A percentile compares a stretch with the other conserved stretches of the same genome.
Conservation (phyloP, 176 grass and related monocot species). For the Alloteropsis semialata region DNA sequence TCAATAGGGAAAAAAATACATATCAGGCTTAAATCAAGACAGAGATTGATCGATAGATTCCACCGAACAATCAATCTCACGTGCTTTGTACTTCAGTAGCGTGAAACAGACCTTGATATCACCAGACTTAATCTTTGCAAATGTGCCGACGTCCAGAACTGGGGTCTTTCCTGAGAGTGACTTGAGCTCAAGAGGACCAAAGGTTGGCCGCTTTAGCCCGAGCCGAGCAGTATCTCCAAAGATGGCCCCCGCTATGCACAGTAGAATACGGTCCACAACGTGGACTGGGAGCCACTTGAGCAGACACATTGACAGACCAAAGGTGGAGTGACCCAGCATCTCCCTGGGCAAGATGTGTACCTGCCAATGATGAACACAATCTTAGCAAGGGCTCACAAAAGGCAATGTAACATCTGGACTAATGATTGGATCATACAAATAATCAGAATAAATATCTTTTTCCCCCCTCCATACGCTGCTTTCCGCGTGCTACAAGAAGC, state of each 20-base stretch:
- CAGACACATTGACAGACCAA: conserved; percentile 87
- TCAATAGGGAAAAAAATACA: conserved; percentile 13
- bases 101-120: conserved; percentile 71
- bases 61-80: neutral
- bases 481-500: conserved; percentile 71
- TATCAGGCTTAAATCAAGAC: neutral
- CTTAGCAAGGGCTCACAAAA: conserved; percentile 40
- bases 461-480: conserved; percentile 20
- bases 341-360: conserved; percentile 96
- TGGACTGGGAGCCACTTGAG: conserved; percentile 81
- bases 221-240: conserved; percentile 74
- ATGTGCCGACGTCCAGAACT: conserved; percentile 89
- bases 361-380: conserved; percentile 68
- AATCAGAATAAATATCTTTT: conserved; percentile 38
- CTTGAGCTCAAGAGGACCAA: conserved; percentile 92
- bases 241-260: conserved; percentile 57
- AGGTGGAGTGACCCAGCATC: conserved; percentile 86
- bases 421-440: conserved; percentile 65
- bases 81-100: conserved; percentile 20
- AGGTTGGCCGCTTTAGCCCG: conserved; percentile 67
- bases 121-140: conserved; percentile 82
- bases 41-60: neutral
- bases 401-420: conserved; percentile 52
- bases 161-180: conserved; percentile 94
- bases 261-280: conserved; percentile 64